phyloP scores from a whole-genome alignment of 371 early-diverging fungal species.

The Furculomyces boomerangus region DNA sequence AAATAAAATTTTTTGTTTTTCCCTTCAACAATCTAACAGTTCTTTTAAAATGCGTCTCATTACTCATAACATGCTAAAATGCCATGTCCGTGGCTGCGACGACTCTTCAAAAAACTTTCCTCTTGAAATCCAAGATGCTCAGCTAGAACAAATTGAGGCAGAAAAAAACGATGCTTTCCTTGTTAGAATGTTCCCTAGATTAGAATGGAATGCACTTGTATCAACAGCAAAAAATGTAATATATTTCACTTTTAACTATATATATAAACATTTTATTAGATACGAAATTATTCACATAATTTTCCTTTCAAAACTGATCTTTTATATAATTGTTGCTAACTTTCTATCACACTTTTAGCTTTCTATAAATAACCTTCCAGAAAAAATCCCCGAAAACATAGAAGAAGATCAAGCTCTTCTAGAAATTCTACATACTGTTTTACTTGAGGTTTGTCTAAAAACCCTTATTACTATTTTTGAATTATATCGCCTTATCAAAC shows the following conservation, averaged over 20 bases:
- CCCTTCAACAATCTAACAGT: too few species aligned
- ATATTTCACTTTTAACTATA: not conserved
- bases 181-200: conserved; percentile 53
- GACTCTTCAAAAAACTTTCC: conserved; percentile 65
- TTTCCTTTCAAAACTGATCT: too few species aligned
- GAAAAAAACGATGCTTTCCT: conserved; percentile 79
- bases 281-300: too few species aligned
- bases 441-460: conserved; percentile 52
- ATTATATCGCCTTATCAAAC: too few species aligned
- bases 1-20: too few species aligned
- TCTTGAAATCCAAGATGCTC: conserved; percentile 60
- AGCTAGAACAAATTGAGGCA: conserved; percentile 62
- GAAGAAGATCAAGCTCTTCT: conserved; percentile 53
- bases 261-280: not conserved
- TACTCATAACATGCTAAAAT: conserved; percentile 95
- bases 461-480: not conserved
- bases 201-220: conserved; percentile 76
- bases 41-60: conserved; percentile 82
- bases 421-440: conserved; percentile 46
- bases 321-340: not conserved
- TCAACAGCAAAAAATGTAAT: conserved; percentile 49
- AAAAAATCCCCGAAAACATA: conserved; percentile 44
- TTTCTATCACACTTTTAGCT: too few species aligned
- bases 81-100: conserved; percentile 88
- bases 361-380: conserved; percentile 22